Evolutionary conservation across 805 yeast genomes (phyloP), one percentile per base, ranked within the genome.

Genomic region (Kodamaea jinghongensis): DNA sequence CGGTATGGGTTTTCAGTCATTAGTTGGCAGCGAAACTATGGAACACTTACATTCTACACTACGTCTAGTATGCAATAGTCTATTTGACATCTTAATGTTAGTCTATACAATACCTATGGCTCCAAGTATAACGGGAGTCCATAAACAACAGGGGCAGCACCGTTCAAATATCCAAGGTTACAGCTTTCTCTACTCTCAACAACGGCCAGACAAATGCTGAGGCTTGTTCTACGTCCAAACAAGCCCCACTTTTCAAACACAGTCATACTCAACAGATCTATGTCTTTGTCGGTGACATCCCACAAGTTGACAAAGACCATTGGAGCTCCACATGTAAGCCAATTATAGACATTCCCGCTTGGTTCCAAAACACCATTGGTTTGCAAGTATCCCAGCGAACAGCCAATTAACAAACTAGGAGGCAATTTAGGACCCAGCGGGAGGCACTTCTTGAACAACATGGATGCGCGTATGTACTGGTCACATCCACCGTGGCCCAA

Each of bases 401-500:
- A 93, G 0, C 99, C 99, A 33, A 93, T 63, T 15, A 93, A 66
- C 31, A 89, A 67, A 17, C 76, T 63, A 1, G 89, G 86, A 0
- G 89, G 80, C 7, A 80, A 56, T 0, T 38, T 56, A 8, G 65
- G 62, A 38, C 76, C 75, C 8, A 42, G 38, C 6, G 54, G 46
- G 6, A 48, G 39, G 25, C 56, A 49, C 23, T 44, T 39, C 38
- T 54, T 58, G 39, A 54, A 51, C 31, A 89, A 60, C 0, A 75
- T 61, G 4, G 78, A 70, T 1, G 81, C 67, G 22, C 79, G 70
- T 8, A 87, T 65, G 53, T 80, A 88, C 45, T 85, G 89, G 46
- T 87, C 91, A n/a, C 98, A 96, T 4, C 96, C 93, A 0, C 98
- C 97, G 61, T 93, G 99, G 0, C 99, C 99, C 40, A 90, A 70